A percentile compares a stretch with the other conserved stretches of the same genome.
These are phyloP conservation scores for Colletotrichum siamense DNA, from an alignment of 2,329 filamentous ascomycete genomes.

Conservation along the genomic window DNA sequence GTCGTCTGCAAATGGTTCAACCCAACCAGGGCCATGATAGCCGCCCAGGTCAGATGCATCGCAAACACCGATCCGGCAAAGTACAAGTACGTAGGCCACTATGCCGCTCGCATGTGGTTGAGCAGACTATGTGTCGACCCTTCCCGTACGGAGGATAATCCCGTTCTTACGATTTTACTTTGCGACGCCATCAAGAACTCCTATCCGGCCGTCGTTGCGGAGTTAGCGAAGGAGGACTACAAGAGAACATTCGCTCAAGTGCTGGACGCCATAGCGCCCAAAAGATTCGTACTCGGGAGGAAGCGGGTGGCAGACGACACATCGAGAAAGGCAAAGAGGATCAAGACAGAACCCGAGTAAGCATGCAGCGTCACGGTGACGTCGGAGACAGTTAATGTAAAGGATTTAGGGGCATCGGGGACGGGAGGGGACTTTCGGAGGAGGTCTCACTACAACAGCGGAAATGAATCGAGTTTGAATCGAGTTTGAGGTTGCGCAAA, in stretches of 20 bases:
- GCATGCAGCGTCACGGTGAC: no score
- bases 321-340: neutral
- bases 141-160: no score
- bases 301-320: neutral
- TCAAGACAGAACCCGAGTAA: neutral
- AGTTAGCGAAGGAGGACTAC: no score
- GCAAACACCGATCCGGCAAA: neutral
- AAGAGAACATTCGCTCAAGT: no score
- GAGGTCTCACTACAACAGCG: neutral
- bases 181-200: neutral
- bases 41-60: neutral
- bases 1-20: neutral
- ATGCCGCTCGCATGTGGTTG: neutral
- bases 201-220: neutral
- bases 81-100: fast-evolving
- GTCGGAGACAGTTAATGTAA: no score
- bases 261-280: no score
- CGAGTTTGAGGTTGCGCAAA: neutral
- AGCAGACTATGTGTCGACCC: no score
- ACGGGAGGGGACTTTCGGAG: neutral
- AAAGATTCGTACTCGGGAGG: no score
- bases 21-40: neutral
- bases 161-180: fast-evolving
- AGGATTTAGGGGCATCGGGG: fast-evolving
- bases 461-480: neutral